phyloP scores from a whole-genome alignment of 1,284 basidiomycete genomes.

The Sphaerobolus stellatus region DNA sequence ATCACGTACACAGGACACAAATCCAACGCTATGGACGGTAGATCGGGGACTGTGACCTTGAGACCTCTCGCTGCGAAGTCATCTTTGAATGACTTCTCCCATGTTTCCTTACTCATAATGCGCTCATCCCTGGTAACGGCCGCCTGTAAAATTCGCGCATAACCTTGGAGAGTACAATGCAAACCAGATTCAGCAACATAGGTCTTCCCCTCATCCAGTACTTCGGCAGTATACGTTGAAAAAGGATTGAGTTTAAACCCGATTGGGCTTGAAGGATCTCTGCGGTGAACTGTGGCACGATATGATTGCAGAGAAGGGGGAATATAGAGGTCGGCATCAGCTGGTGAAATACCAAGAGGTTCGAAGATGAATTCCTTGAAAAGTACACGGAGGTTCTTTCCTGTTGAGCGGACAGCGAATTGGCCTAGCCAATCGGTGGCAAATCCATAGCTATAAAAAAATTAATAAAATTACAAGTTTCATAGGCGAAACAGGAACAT shows the following conservation, averaged over 20 bases:
- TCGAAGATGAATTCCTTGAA: conserved; percentile 1
- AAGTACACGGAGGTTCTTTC: conserved; percentile 4
- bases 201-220: not conserved
- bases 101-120: not conserved
- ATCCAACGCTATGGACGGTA: too few species aligned
- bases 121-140: not conserved
- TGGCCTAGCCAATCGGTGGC: conserved; percentile 7
- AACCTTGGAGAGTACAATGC: not conserved
- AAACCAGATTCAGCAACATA: not conserved
- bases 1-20: not conserved
- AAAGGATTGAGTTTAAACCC: not conserved
- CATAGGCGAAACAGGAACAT: not conserved
- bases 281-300: not conserved
- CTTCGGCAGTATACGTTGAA: not conserved
- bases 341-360: not conserved
- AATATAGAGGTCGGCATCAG: conserved; percentile 2
- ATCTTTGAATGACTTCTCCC: not conserved
- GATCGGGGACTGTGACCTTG: not conserved
- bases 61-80: conserved; percentile 1
- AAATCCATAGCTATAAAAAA: conserved; percentile 1
- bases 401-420: conserved; percentile 8
- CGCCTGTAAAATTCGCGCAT: conserved; percentile 3
- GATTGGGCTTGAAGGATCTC: too few species aligned
- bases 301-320: not conserved
- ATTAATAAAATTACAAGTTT: not conserved